These are phyloP conservation scores for Fusarium keratoplasticum DNA, from an alignment of 2,329 filamentous ascomycete genomes.

Conservation along the genomic window DNA sequence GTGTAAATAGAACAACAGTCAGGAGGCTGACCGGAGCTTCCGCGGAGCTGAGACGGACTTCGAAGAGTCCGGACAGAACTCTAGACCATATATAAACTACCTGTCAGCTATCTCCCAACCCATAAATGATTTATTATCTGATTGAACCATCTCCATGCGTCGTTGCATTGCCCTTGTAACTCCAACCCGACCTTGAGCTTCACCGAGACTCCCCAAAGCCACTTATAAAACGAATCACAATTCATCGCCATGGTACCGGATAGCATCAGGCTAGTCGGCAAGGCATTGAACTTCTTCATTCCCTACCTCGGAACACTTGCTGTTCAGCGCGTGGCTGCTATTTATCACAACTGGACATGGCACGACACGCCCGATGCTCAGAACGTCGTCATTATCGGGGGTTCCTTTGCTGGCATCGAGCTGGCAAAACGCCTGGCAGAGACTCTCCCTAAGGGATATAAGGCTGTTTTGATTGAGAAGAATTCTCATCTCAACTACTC, in stretches of 20 bases:
- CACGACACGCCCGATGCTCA: background rate
- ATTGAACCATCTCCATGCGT: no score
- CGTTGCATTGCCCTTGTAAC: background rate
- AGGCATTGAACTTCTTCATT: background rate
- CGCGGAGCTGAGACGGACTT: background rate
- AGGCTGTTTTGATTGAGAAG: constrained; percentile 8
- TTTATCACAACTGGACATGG: background rate
- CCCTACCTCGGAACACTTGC: background rate
- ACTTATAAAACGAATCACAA: background rate
- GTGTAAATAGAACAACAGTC: background rate
- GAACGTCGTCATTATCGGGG: constrained; percentile 15
- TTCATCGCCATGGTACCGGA: background rate
- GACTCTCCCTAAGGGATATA: background rate
- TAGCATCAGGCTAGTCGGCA: background rate
- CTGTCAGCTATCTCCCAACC: background rate
- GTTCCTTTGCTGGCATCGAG: constrained; percentile 11
- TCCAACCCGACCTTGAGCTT: background rate
- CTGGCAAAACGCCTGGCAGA: background rate
- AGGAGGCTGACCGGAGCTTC: background rate
- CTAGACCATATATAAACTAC: background rate
- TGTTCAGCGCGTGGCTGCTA: background rate
- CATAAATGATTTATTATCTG: background rate
- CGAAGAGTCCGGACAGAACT: background rate
- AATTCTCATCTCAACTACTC: constrained; percentile 18
- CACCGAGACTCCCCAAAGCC: background rate